Percentiles rank a stretch among this genome's conserved stretches.
Conservation (phyloP, 495 filamentous ascomycete genomes). For the Penicillium paradoxum region DNA sequence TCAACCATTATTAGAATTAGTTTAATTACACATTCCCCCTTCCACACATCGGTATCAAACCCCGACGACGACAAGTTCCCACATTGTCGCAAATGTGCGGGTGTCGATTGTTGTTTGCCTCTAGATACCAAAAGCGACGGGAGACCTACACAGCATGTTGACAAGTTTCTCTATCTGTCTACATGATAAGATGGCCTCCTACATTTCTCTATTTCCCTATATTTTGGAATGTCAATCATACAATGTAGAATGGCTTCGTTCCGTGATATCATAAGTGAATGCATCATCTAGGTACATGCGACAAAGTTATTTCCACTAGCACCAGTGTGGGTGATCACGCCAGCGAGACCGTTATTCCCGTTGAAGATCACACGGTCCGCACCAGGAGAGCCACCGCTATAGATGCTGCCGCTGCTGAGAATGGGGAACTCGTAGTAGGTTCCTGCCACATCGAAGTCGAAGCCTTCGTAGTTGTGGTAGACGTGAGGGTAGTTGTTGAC, state of each 20-base stretch:
- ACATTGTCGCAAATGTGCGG: constrained; percentile 20
- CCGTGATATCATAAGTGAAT: not conserved
- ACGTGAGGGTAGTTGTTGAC: constrained; percentile 61
- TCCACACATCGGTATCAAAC: constrained; percentile 20
- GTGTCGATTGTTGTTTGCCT: constrained; percentile 34
- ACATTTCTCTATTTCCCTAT: constrained; percentile 15
- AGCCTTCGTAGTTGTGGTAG: constrained; percentile 72
- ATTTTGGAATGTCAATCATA: not conserved
- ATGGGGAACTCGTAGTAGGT: constrained; percentile 75
- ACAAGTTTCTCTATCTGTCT: constrained; percentile 17
- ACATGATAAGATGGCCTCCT: constrained; percentile 22
- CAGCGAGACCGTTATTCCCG: constrained; percentile 43
- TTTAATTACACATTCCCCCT: not conserved
- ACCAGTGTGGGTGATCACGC: constrained; percentile 64
- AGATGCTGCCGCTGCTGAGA: constrained; percentile 46
- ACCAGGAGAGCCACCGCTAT: constrained; percentile 61
- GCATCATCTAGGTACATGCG: constrained; percentile 35
- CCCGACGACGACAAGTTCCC: constrained; percentile 29
- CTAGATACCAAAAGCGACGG: constrained; percentile 28
- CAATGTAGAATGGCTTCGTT: not conserved
- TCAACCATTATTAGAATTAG: no score
- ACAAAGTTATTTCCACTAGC: constrained; percentile 64
- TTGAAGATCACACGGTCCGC: constrained; percentile 71
- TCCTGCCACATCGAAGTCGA: constrained; percentile 56
- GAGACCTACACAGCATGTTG: constrained; percentile 20